These are phyloP conservation scores for Wickerhamomyces pijperi DNA, from an alignment of 805 yeast genomes.

Conservation along the genomic window DNA sequence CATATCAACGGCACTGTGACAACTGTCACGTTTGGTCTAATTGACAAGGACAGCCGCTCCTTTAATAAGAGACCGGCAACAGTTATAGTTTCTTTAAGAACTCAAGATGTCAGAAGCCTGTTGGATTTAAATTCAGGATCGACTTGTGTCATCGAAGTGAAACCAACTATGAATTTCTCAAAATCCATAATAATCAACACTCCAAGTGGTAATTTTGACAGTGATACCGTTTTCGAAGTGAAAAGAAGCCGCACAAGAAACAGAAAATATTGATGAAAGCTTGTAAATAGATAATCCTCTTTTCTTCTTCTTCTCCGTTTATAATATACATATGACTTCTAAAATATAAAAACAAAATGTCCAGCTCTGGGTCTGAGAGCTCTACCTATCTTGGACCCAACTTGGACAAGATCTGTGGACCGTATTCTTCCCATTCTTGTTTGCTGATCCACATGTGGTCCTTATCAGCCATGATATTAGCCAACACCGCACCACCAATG, in stretches of 20 bases:
- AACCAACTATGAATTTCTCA: constrained; percentile 4
- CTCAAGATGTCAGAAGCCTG: constrained; percentile 3
- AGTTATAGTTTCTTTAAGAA: constrained; percentile 9
- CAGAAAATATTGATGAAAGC: not conserved
- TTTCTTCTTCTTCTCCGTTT: not conserved
- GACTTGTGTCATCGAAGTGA: constrained; percentile 9
- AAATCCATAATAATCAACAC: constrained; percentile 8
- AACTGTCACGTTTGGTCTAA: constrained; percentile 10
- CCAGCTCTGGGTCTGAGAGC: no score
- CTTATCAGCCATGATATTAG: constrained; percentile 95
- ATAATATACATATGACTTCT: no score
- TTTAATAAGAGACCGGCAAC: constrained; percentile 8
- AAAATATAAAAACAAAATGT: no score
- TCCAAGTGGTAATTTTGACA: not conserved
- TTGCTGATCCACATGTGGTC: constrained; percentile 97
- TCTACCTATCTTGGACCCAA: constrained; percentile 72
- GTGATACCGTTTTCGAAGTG: not conserved
- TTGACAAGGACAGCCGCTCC: constrained; percentile 5
- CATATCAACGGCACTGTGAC: constrained; percentile 9
- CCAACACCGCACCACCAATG: constrained; percentile 96
- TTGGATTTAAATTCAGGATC: constrained; percentile 1
- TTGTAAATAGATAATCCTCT: no score
- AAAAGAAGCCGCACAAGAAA: not conserved
- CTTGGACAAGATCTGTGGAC: constrained; percentile 72
- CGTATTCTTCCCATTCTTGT: constrained; percentile 97